Conservation (phyloP, 768 basidiomycete genomes). For the Arthromyces matolae region DNA sequence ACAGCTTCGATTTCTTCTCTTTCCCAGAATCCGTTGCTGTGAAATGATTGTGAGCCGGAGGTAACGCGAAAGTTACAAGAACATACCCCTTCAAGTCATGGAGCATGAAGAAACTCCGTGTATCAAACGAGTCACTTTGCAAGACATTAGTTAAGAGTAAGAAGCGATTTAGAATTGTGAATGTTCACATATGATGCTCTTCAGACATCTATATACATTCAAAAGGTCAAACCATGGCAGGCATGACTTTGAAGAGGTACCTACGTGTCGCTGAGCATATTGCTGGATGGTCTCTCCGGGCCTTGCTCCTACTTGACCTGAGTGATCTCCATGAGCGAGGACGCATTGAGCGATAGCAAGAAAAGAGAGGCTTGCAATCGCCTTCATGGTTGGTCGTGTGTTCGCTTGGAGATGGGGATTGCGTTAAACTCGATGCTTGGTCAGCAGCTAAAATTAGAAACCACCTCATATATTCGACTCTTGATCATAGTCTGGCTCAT, state of each 20-base stretch:
- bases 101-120: conserved; percentile 88
- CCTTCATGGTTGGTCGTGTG: conserved; percentile 39
- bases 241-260: conserved; percentile 29
- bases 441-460: conserved; percentile 8
- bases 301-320: conserved; percentile 33
- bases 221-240: conserved; percentile 15
- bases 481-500: conserved; percentile 52
- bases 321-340: conserved; percentile 60
- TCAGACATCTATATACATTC: conserved; percentile 65
- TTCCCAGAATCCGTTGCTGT: conserved; percentile 82
- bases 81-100: conserved; percentile 86
- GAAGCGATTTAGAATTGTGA: conserved; percentile 8
- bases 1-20: conserved; percentile 89
- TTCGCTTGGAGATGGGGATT: too few relatives aligned
- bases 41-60: not conserved
- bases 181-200: conserved; percentile 78
- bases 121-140: conserved; percentile 74
- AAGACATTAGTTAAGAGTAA: too few relatives aligned
- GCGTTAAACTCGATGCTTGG: too few relatives aligned
- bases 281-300: conserved; percentile 65
- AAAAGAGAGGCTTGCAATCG: conserved; percentile 40
- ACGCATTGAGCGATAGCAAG: conserved; percentile 30
- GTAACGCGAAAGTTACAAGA: not conserved
- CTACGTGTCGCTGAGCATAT: conserved; percentile 89
- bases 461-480: conserved; percentile 38